These are phyloP conservation scores for Friedmanniomyces simplex DNA, from an alignment of 495 filamentous ascomycete species.

Conservation along the genomic window DNA sequence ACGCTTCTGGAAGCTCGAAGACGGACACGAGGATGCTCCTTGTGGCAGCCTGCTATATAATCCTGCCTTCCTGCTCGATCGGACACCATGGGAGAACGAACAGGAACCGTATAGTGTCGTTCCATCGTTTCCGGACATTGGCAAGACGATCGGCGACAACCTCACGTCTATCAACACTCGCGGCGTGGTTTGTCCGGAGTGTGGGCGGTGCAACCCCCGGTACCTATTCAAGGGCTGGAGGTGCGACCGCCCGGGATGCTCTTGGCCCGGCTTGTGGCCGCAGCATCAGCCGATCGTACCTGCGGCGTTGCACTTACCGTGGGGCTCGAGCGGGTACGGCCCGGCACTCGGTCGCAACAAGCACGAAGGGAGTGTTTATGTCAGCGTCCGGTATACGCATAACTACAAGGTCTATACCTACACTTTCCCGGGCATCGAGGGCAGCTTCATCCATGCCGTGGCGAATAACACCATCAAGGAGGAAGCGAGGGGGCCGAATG, in stretches of 20 bases:
- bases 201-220: conserved; percentile 53
- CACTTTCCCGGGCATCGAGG: conserved; percentile 33
- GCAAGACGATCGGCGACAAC: conserved; percentile 16
- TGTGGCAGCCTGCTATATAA: conserved; percentile 41
- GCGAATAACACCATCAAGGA: conserved; percentile 43
- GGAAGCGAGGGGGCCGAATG: conserved; percentile 46
- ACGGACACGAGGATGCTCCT: conserved; percentile 18
- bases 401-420: conserved; percentile 31
- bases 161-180: conserved; percentile 18
- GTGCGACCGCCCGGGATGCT: conserved; percentile 46
- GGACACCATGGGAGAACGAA: conserved; percentile 31
- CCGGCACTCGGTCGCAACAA: conserved; percentile 15
- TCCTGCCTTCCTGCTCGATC: conserved; percentile 42
- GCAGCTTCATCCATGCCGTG: conserved; percentile 53
- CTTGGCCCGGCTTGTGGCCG: conserved; percentile 26
- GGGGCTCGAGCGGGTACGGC: conserved; percentile 9
- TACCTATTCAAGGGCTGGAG: conserved; percentile 54
- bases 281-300: conserved; percentile 20
- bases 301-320: conserved; percentile 9
- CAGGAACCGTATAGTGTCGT: conserved; percentile 32
- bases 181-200: conserved; percentile 67
- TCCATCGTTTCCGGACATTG: conserved; percentile 34
- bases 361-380: conserved; percentile 23
- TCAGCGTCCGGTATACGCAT: conserved; percentile 26
- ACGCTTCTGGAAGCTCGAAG: conserved; percentile 44